These are phyloP conservation scores for Alternaria incomplexa DNA, from an alignment of 2,329 filamentous ascomycete genomes.

Conservation along the genomic window DNA sequence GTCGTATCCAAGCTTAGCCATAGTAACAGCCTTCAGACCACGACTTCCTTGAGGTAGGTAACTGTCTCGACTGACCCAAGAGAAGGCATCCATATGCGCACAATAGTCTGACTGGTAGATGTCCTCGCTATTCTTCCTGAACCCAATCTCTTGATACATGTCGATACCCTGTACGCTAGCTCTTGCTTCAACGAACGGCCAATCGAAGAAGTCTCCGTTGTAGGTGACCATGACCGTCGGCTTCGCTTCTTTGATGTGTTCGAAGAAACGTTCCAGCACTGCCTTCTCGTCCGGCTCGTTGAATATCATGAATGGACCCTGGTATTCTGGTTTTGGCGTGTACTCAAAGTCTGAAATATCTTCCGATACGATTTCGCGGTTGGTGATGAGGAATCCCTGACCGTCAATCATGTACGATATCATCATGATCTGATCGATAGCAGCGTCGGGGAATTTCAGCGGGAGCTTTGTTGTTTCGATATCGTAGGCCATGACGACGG, in stretches of 20 bases:
- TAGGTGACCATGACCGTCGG: slow-evolving; percentile 99
- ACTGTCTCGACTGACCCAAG: slow-evolving; percentile 98
- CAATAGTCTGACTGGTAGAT: slow-evolving; percentile 96
- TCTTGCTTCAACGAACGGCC: slow-evolving; percentile 95
- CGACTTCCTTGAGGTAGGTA: slow-evolving; percentile 97
- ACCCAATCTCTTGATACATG: slow-evolving; percentile 99
- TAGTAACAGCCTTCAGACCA: slow-evolving; percentile 95
- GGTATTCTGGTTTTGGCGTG: slow-evolving; percentile 95
- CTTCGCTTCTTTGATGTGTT: slow-evolving; percentile 91
- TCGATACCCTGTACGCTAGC: slow-evolving; percentile 95
- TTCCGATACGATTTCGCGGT: slow-evolving; percentile 95
- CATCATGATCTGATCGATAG: slow-evolving; percentile 99
- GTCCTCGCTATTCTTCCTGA: slow-evolving; percentile 92
- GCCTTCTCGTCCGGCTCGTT: slow-evolving; percentile 94
- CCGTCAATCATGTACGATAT: slow-evolving; percentile 99
- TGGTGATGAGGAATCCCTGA: slow-evolving; percentile 96
- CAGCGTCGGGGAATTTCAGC: slow-evolving; percentile 93
- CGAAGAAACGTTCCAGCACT: slow-evolving; percentile 88
- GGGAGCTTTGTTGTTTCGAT: slow-evolving; percentile 97
- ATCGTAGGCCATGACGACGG: slow-evolving; percentile 98
- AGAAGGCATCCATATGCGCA: slow-evolving; percentile 98
- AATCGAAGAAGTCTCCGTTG: slow-evolving; percentile 99
- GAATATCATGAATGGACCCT: slow-evolving; percentile 95
- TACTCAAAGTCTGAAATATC: slow-evolving; percentile 98
- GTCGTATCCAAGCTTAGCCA: slow-evolving; percentile 97